Evolutionary conservation across 371 early-diverging fungal genomes (phyloP).

Genomic region (Mortierella sp.): DNA sequence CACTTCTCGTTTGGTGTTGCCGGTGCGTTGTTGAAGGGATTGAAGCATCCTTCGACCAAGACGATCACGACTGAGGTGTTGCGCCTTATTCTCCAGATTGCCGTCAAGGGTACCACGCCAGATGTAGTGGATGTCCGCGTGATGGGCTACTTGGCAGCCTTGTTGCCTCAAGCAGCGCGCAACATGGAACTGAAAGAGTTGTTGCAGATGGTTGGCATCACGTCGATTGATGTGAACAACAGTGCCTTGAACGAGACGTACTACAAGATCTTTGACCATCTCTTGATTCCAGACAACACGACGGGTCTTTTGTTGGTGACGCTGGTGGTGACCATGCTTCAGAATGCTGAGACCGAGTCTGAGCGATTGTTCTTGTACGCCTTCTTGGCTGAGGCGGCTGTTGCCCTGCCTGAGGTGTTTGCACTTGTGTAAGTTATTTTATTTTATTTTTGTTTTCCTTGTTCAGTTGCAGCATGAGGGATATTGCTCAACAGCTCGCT

Average conservation of each 20-base stretch:
- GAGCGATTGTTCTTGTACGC: constrained; percentile 88
- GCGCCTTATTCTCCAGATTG: constrained; percentile 77
- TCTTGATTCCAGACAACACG: constrained; percentile 74
- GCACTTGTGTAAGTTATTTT: constrained; percentile 70
- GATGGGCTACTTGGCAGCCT: constrained; percentile 80
- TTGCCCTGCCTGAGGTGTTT: constrained; percentile 80
- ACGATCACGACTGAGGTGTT: constrained; percentile 78
- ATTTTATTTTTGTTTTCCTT: too few relatives aligned
- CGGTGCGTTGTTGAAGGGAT: constrained; percentile 83
- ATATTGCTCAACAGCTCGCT: too few relatives aligned
- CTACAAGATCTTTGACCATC: constrained; percentile 72
- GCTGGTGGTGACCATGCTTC: constrained; percentile 82
- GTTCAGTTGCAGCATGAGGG: too few relatives aligned
- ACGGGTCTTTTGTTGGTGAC: constrained; percentile 80
- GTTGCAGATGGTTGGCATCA: constrained; percentile 67
- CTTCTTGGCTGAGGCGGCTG: constrained; percentile 82
- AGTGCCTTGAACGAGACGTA: constrained; percentile 60
- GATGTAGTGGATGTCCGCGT: constrained; percentile 68
- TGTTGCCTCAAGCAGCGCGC: constrained; percentile 76
- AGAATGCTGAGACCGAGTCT: constrained; percentile 85
- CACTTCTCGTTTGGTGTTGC: constrained; percentile 92
- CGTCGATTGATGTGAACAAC: constrained; percentile 58
- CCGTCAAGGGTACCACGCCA: constrained; percentile 62
- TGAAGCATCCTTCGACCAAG: constrained; percentile 79
- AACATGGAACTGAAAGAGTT: constrained; percentile 72